Evolutionary conservation across 2,329 filamentous ascomycete genomes (phyloP).

Genomic region (Mycosphaerella arachidis): DNA sequence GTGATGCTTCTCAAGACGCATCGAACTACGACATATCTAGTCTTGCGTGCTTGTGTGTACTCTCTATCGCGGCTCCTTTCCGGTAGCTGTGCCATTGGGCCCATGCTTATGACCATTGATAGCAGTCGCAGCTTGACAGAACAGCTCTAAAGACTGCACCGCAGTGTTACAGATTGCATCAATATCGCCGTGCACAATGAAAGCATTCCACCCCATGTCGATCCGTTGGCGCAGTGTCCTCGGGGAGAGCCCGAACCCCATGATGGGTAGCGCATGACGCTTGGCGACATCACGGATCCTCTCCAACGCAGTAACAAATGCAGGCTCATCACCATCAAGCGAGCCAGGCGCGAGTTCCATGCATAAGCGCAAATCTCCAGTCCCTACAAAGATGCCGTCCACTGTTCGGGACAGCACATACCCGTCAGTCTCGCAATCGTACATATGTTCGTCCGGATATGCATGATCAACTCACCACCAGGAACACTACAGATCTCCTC

Average conservation of each 20-base stretch:
- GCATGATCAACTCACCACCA: constrained; percentile 1
- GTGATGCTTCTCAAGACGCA: too few relatives aligned
- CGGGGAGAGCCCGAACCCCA: constrained; percentile 4
- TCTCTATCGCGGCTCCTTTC: not conserved
- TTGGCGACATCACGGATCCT: constrained; percentile 3
- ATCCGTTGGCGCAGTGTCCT: not conserved
- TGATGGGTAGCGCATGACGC: not conserved
- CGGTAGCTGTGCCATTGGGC: not conserved
- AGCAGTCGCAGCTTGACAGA: constrained; percentile 43
- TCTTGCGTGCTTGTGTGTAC: too few relatives aligned
- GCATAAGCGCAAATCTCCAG: constrained; percentile 3
- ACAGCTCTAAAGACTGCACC: not conserved
- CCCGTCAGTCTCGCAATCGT: too few relatives aligned
- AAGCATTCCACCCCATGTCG: constrained; percentile 5
- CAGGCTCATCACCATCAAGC: constrained; percentile 7
- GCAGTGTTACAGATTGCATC: constrained; percentile 3
- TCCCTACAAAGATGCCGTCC: constrained; percentile 5
- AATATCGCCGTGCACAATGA: constrained; percentile 5
- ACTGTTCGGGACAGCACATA: not conserved
- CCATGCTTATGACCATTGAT: not conserved
- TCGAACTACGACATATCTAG: too few relatives aligned
- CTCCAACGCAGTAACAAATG: constrained; percentile 3
- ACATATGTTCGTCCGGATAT: not conserved
- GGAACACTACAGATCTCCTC: constrained; percentile 6
- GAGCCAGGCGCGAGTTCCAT: not conserved